These are phyloP conservation scores for Penicillium sp. DNA, from an alignment of 2,329 filamentous ascomycete genomes.

Conservation along the genomic window DNA sequence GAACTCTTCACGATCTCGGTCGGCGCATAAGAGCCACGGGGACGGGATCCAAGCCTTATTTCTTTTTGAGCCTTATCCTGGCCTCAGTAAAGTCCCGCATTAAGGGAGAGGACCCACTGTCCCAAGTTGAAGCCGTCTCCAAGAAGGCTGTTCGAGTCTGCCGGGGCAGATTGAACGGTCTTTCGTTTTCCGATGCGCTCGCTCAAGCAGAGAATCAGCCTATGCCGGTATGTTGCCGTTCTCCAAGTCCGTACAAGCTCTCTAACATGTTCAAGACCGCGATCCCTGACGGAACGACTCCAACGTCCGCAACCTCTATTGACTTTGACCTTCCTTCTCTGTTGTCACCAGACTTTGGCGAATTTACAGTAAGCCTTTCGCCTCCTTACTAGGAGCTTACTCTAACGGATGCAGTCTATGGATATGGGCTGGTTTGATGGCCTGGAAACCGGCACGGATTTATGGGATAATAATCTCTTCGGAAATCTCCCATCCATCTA, in stretches of 20 bases:
- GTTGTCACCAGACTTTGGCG: conserved; percentile 18
- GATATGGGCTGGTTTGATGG: conserved; percentile 32
- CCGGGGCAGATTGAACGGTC: conserved; percentile 23
- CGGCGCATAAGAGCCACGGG: conserved; percentile 25
- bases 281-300: conserved; percentile 12
- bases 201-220: conserved; percentile 13
- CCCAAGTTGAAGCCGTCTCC: conserved; percentile 23
- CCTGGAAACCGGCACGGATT: conserved; percentile 23
- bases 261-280: conserved; percentile 12
- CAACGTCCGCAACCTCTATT: conserved; percentile 11
- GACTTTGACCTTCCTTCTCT: conserved; percentile 27
- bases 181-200: conserved; percentile 21
- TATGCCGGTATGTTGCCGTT: conserved; percentile 14
- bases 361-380: conserved; percentile 23
- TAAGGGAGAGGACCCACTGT: conserved; percentile 27
- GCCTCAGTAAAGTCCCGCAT: conserved; percentile 32
- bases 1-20: conserved; percentile 27
- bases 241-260: neutral
- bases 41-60: conserved; percentile 29
- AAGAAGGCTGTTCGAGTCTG: conserved; percentile 22
- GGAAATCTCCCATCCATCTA: conserved; percentile 9
- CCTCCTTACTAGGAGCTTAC: neutral
- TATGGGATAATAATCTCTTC: conserved; percentile 29
- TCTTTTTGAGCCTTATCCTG: conserved; percentile 28
- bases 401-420: conserved; percentile 24